phyloP scores from a whole-genome alignment of 495 filamentous ascomycete genomes.

The Extremus antarcticus region DNA sequence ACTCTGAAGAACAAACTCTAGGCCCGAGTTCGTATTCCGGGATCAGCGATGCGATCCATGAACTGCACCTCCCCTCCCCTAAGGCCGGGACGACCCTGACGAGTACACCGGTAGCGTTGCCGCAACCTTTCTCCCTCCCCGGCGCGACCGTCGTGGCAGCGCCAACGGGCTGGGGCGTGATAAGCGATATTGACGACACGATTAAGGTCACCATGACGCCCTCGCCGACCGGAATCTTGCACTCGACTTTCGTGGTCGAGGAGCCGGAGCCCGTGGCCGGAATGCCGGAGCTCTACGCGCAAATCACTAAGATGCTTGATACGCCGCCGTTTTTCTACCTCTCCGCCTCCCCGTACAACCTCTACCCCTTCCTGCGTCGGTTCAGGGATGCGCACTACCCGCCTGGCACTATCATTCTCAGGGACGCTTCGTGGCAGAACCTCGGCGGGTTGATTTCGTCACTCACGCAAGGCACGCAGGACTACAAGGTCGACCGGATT shows the following conservation, averaged over 20 bases:
- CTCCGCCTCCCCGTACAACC: conserved; percentile 87
- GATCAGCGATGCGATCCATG: conserved; percentile 50
- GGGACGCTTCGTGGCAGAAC: conserved; percentile 82
- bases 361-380: conserved; percentile 73
- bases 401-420: conserved; percentile 68
- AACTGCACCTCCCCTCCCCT: conserved; percentile 25
- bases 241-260: conserved; percentile 69
- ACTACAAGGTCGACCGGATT: conserved; percentile 78
- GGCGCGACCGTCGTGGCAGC: conserved; percentile 59
- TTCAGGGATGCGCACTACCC: conserved; percentile 63
- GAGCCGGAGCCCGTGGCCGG: conserved; percentile 53
- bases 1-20: conserved; percentile 39
- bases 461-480: conserved; percentile 69
- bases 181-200: conserved; percentile 92
- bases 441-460: conserved; percentile 66
- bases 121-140: conserved; percentile 30
- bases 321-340: conserved; percentile 81
- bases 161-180: conserved; percentile 73
- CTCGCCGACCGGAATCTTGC: conserved; percentile 65
- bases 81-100: conserved; percentile 15
- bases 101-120: conserved; percentile 7
- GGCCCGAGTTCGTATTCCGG: conserved; percentile 62
- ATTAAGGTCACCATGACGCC: conserved; percentile 84
- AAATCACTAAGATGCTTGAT: conserved; percentile 45
- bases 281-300: conserved; percentile 74